Conservation (phyloP, 1,284 basidiomycete genomes). For the Neolentinus lepideus region DNA sequence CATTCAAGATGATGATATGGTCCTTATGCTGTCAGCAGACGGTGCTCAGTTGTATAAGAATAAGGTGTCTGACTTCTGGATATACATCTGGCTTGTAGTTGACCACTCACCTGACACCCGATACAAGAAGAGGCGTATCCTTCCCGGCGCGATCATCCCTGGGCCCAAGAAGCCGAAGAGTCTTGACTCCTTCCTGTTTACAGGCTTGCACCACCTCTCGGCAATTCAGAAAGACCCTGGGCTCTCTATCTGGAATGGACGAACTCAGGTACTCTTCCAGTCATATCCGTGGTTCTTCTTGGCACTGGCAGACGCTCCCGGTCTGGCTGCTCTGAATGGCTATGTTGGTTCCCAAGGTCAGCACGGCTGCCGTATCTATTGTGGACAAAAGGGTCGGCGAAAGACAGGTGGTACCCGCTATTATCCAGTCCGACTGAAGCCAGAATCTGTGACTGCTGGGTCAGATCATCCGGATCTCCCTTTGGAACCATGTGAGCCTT, state of each 20-base stretch:
- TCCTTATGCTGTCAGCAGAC: not conserved
- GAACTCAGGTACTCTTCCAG: conserved; percentile 3
- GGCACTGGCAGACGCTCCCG: conserved; percentile 14
- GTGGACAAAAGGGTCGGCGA: conserved; percentile 17
- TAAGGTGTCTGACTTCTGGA: not conserved
- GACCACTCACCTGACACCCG: not conserved
- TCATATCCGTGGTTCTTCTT: conserved; percentile 13
- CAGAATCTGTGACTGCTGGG: not conserved
- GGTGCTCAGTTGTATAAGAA: not conserved
- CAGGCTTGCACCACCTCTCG: conserved; percentile 21
- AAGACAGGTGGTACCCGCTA: conserved; percentile 13
- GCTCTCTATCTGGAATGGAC: conserved; percentile 18
- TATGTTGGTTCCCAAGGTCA: conserved; percentile 26
- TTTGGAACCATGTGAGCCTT: no score
- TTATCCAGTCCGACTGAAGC: conserved; percentile 15
- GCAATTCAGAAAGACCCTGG: conserved; percentile 17
- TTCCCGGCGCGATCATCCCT: conserved; percentile 9
- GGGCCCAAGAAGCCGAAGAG: conserved; percentile 9
- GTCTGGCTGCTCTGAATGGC: conserved; percentile 20
- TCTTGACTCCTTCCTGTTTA: conserved; percentile 10
- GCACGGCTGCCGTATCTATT: conserved; percentile 21
- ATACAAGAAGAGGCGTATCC: conserved; percentile 5
- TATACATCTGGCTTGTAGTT: not conserved
- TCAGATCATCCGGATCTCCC: no score
- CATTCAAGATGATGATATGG: not conserved